Conservation (phyloP, 352 stramenopile genomes). For the Phytophthora meadii region DNA sequence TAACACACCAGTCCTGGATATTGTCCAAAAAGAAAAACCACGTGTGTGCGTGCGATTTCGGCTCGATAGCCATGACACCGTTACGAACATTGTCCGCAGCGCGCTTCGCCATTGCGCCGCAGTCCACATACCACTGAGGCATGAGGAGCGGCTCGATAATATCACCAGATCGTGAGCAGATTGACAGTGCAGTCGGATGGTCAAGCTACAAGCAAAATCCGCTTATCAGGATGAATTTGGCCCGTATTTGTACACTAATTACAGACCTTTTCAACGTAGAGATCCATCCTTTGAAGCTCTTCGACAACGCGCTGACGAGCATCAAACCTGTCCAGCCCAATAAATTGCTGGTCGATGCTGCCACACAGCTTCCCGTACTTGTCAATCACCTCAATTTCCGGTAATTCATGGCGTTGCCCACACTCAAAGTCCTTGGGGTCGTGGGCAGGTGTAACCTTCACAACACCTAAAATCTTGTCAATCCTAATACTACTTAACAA, state of each 20-base stretch:
- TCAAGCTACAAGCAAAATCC: slow-evolving; percentile 57
- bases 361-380: slow-evolving; percentile 74
- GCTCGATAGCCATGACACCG: slow-evolving; percentile 95
- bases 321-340: slow-evolving; percentile 96
- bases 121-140: slow-evolving; percentile 99
- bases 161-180: slow-evolving; percentile 98
- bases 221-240: neutral
- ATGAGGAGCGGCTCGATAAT: slow-evolving; percentile 99
- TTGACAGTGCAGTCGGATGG: slow-evolving; percentile 86
- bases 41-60: slow-evolving; percentile 92
- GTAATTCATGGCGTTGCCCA: slow-evolving; percentile 94
- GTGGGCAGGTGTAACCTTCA: slow-evolving; percentile 98
- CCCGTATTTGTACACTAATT: slow-evolving; percentile 11
- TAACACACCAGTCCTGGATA: slow-evolving; percentile 99
- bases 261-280: slow-evolving; percentile 95
- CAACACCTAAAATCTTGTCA: slow-evolving; percentile 53
- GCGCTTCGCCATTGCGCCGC: slow-evolving; percentile 93
- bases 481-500: neutral
- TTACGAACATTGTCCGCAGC: slow-evolving; percentile 95
- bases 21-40: slow-evolving; percentile 99
- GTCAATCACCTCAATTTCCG: slow-evolving; percentile 77
- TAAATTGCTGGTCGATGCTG: slow-evolving; percentile 83
- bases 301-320: slow-evolving; percentile 91
- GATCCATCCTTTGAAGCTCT: slow-evolving; percentile 87
- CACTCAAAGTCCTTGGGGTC: slow-evolving; percentile 99